Conservation (phyloP, 2,329 filamentous ascomycete species). For the Pezizomycotina sp. region DNA sequence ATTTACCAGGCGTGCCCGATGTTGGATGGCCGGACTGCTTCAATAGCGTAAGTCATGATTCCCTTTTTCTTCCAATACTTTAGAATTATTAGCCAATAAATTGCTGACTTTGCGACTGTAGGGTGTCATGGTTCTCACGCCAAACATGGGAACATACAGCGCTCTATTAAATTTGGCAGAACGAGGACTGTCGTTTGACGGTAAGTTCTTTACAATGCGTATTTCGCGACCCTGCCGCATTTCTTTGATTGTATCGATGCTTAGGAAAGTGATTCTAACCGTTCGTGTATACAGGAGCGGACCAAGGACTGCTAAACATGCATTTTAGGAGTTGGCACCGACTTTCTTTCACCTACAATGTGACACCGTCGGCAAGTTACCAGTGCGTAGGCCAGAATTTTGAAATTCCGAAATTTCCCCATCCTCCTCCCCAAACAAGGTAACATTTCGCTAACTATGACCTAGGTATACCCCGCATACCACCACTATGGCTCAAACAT, state of each 20-base stretch:
- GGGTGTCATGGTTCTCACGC: slow-evolving; percentile 80
- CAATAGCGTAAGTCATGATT: slow-evolving; percentile 45
- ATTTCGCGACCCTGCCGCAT: no score
- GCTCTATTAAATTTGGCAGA: slow-evolving; percentile 70
- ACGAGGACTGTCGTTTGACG: slow-evolving; percentile 83
- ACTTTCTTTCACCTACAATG: slow-evolving; percentile 90
- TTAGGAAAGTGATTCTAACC: neutral
- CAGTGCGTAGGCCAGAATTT: slow-evolving; percentile 35
- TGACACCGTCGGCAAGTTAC: slow-evolving; percentile 89
- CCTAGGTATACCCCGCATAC: slow-evolving; percentile 71
- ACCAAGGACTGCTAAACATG: slow-evolving; percentile 90
- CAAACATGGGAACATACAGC: slow-evolving; percentile 75
- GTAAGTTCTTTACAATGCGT: slow-evolving; percentile 7
- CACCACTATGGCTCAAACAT: slow-evolving; percentile 82
- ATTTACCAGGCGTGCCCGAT: slow-evolving; percentile 60
- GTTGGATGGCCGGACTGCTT: slow-evolving; percentile 97
- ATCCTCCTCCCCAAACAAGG: slow-evolving; percentile 3
- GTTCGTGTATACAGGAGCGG: slow-evolving; percentile 41
- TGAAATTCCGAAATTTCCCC: slow-evolving; percentile 1
- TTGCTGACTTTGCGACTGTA: slow-evolving; percentile 10
- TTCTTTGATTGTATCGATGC: neutral
- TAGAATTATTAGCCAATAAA: neutral
- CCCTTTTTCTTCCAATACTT: slow-evolving; percentile 1
- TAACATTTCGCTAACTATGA: neutral
- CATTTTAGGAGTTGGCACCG: slow-evolving; percentile 78